Evolutionary conservation across 2,329 filamentous ascomycete species (phyloP).

Genomic region (Penicillium janthinellum): DNA sequence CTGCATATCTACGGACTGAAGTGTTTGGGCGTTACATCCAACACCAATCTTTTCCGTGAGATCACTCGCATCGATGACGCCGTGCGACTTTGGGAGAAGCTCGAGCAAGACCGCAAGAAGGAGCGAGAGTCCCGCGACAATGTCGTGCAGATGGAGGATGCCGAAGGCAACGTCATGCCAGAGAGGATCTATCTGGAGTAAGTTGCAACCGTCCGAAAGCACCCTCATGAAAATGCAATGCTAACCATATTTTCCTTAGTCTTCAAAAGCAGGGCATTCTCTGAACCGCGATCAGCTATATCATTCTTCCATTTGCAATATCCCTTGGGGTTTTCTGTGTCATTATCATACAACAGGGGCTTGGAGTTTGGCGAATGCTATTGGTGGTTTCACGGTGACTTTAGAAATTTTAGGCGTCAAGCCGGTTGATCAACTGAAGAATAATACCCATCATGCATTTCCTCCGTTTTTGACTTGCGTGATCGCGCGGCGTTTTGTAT

Average conservation of each 20-base stretch:
- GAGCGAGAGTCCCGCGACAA: slow-evolving; percentile 75
- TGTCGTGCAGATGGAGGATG: slow-evolving; percentile 98
- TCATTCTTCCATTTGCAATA: slow-evolving; percentile 1
- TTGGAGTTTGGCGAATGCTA: slow-evolving; percentile 35
- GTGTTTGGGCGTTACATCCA: slow-evolving; percentile 83
- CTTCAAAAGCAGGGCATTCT: slow-evolving; percentile 87
- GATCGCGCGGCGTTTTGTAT: neutral
- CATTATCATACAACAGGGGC: slow-evolving; percentile 25
- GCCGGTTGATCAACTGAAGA: neutral
- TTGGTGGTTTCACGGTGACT: neutral
- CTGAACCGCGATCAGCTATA: slow-evolving; percentile 42
- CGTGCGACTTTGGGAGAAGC: slow-evolving; percentile 85
- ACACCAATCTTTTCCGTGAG: slow-evolving; percentile 87
- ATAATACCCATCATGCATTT: slow-evolving; percentile 3
- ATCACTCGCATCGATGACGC: slow-evolving; percentile 93
- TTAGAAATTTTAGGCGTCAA: neutral
- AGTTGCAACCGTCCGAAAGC: slow-evolving; percentile 21
- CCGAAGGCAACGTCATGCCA: slow-evolving; percentile 96
- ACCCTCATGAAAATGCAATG: neutral
- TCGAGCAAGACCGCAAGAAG: slow-evolving; percentile 81
- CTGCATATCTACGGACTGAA: slow-evolving; percentile 91
- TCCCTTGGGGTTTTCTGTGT: slow-evolving; percentile 4
- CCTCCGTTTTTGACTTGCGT: neutral
- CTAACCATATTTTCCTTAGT: slow-evolving; percentile 37
- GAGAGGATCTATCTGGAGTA: slow-evolving; percentile 94